Base-by-base conservation (phyloP, 257 asterid genomes). In the Handroanthus guayacan region DNA sequence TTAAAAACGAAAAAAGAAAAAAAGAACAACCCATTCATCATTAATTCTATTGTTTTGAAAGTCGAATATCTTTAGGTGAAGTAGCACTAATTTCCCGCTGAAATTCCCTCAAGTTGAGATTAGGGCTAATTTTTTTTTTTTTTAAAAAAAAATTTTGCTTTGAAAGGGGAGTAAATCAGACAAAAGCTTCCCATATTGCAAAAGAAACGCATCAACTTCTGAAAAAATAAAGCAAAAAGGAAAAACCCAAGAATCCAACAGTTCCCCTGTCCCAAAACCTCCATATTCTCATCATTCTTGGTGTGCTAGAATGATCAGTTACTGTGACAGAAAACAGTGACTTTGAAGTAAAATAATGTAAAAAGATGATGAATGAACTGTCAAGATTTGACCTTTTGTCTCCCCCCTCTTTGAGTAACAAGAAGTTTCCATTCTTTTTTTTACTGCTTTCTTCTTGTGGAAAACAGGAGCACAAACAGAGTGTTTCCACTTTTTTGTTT, bases 201-300 rank as follows among this genome's bases (percentile, higher is more conserved):
- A 77, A 75, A 25, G 31, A 75, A 62, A 74, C 62, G 79, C 64
- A 73, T 31, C 31, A 73, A 72, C 83, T 75, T 81, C 77, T 64
- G 71, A 76, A 85, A 83, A 78, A 83, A 78, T 71, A 82, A 86
- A 76, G 80, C 89, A 82, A 86, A 82, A 86, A 76, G 80, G 88
- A 82, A 86, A 81, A 47, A 74, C 34, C 86, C 85, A 85, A 84
- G 92, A 90, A 82, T 87, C 88, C 75, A 61, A 61, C 86, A 79
- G 70, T 63, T 58, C 34, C 71, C 52, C 76, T 72, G 79, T 63
- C 76, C 64, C 68, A 72, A 79, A 57, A 55, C 65, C 78, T 67
- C 77, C 64, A 56, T 64, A 69, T n/a, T n/a, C 75, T 72, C 84
- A 85, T 78, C 82, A 79, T 82, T 87, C 60, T 62, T 70, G 58